Evolutionary conservation across 345 rosid genomes (phyloP).

Genomic region (Lumnitzera racemosa): DNA sequence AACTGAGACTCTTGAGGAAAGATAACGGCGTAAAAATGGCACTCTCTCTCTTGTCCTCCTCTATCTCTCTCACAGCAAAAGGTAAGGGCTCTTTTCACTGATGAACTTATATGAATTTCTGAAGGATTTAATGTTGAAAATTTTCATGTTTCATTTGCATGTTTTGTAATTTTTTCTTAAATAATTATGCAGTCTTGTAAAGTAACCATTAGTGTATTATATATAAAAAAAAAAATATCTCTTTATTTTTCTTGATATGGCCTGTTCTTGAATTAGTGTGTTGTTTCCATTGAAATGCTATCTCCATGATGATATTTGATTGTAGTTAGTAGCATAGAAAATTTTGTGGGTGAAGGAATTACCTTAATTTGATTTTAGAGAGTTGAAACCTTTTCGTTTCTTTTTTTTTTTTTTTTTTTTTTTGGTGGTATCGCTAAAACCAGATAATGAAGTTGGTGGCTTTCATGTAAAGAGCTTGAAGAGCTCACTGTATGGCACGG

Average conservation of each 20-base stretch:
- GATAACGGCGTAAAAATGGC: constrained; percentile 31
- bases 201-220: too few species aligned
- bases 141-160: not conserved
- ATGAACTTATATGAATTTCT: too few species aligned
- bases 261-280: too few species aligned
- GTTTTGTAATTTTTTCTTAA: not conserved
- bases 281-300: too few species aligned
- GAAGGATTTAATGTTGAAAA: not conserved
- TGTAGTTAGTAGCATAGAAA: not conserved
- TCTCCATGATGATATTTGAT: too few species aligned
- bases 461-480: constrained; percentile 14
- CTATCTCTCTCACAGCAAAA: constrained; percentile 26
- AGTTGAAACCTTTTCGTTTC: not conserved
- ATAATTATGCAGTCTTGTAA: too few species aligned
- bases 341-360: not conserved
- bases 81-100: constrained; percentile 15
- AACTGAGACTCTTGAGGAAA: not conserved
- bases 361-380: too few species aligned
- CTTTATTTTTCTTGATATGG: too few species aligned
- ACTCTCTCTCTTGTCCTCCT: constrained; percentile 23
- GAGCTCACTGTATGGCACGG: constrained; percentile 29
- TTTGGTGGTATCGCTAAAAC: constrained; percentile 2
- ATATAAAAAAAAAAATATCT: too few species aligned
- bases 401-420: not conserved
- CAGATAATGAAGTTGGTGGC: constrained; percentile 34